These are phyloP conservation scores for Sclerotinia minor DNA, from an alignment of 2,329 filamentous ascomycete genomes.

Conservation along the genomic window DNA sequence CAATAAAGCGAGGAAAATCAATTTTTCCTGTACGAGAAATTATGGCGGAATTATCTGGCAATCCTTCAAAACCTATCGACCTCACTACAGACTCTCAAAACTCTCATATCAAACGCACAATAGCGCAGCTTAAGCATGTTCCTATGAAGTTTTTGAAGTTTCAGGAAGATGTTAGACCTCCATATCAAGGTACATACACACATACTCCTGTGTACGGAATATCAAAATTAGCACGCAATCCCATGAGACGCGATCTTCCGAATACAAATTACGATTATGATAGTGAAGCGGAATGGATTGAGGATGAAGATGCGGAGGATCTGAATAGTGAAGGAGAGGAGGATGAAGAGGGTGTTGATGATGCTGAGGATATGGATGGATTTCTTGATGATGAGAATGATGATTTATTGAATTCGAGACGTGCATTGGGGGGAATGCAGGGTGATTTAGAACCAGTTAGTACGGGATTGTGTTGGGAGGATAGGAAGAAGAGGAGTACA, in stretches of 20 bases:
- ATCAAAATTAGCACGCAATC: conserved; percentile 53
- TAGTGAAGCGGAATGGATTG: conserved; percentile 81
- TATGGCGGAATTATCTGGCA: conserved; percentile 37
- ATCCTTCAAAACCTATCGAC: conserved; percentile 37
- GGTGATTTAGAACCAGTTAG: conserved; percentile 74
- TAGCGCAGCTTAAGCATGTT: conserved; percentile 32
- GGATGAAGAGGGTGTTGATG: conserved; percentile 64
- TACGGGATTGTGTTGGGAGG: conserved; percentile 84
- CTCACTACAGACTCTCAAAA: conserved; percentile 41
- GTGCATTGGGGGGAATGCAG: conserved; percentile 52
- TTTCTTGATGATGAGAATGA: conserved; percentile 68
- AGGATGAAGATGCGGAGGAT: conserved; percentile 63
- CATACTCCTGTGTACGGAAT: conserved; percentile 51
- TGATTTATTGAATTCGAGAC: conserved; percentile 51
- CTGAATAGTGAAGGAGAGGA: conserved; percentile 63
- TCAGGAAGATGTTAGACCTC: conserved; percentile 64
- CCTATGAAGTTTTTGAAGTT: conserved; percentile 47
- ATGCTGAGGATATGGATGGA: conserved; percentile 71
- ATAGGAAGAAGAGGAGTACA: conserved; percentile 50
- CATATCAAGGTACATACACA: conserved; percentile 70
- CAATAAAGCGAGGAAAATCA: conserved; percentile 47
- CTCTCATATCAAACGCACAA: conserved; percentile 37
- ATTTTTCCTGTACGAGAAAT: conserved; percentile 38
- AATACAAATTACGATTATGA: conserved; percentile 80
- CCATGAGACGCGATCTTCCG: conserved; percentile 54